Evolutionary conservation across 129 eudicot species (phyloP).

Genomic region (Lactuca sativa): DNA sequence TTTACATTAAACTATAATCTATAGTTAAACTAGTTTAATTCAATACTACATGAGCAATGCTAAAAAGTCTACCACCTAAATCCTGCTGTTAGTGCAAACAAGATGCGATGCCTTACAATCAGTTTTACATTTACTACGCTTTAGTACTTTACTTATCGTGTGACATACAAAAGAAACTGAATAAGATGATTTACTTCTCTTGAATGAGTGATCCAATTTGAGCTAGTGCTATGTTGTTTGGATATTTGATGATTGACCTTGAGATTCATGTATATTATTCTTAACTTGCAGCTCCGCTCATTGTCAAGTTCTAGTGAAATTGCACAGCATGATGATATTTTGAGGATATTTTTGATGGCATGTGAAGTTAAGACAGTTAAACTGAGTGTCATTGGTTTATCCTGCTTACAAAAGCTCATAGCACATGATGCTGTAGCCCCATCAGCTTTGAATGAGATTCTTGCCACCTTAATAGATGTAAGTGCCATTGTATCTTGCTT

Average conservation of each 20-base stretch:
- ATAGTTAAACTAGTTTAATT: neutral
- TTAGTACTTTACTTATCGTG: neutral
- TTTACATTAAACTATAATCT: constrained; percentile 2
- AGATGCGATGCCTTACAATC: neutral
- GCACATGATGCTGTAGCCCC: constrained; percentile 93
- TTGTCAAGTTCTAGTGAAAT: constrained; percentile 84
- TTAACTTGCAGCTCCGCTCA: constrained; percentile 71
- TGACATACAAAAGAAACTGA: constrained; percentile 10
- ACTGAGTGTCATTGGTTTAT: constrained; percentile 90
- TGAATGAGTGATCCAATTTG: neutral
- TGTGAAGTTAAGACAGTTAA: constrained; percentile 86
- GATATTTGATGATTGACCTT: constrained; percentile 18
- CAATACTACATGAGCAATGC: neutral
- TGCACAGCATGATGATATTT: constrained; percentile 88
- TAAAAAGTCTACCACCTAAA: neutral
- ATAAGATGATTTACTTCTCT: neutral
- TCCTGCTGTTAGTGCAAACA: neutral
- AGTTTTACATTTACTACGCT: neutral
- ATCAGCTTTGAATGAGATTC: constrained; percentile 83
- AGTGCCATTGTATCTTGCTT: constrained; percentile 27
- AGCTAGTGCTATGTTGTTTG: constrained; percentile 10
- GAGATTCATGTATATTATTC: constrained; percentile 17
- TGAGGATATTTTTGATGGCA: constrained; percentile 90
- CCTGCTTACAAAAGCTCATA: constrained; percentile 95
- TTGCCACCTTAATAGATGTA: constrained; percentile 85